Percentiles rank a stretch among this genome's conserved stretches.
These are phyloP conservation scores for Leptoxyphium fumago DNA, from an alignment of 2,329 filamentous ascomycete species.

Conservation along the genomic window DNA sequence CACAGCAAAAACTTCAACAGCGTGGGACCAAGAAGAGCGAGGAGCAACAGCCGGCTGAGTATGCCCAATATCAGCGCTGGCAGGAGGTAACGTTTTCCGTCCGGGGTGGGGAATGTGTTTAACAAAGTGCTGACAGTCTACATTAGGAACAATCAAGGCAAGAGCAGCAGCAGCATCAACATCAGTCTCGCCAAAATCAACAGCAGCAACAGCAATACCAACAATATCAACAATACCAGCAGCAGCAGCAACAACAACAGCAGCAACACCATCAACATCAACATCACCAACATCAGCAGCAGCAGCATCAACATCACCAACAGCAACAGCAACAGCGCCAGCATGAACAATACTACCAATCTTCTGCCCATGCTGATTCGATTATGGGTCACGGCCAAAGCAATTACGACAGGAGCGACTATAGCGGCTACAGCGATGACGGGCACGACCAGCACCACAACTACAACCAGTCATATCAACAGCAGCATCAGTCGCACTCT, in stretches of 20 bases:
- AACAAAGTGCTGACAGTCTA: conserved; percentile 2
- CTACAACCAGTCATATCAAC: not conserved
- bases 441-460: conserved; percentile 6
- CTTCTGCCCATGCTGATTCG: conserved; percentile 7
- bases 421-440: conserved; percentile 3
- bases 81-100: conserved; percentile 19
- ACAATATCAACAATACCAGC: conserved; percentile 8
- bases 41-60: conserved; percentile 17
- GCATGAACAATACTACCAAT: conserved; percentile 4
- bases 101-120: too few relatives aligned
- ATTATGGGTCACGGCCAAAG: not conserved
- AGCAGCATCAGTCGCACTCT: not conserved
- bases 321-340: conserved; percentile 3
- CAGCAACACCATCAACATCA: conserved; percentile 18
- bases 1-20: conserved; percentile 37
- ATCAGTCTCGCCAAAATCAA: conserved; percentile 3
- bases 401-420: not conserved
- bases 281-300: not conserved
- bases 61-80: conserved; percentile 22
- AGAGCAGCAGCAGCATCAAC: conserved; percentile 7
- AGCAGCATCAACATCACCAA: not conserved
- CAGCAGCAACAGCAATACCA: conserved; percentile 18
- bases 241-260: conserved; percentile 6
- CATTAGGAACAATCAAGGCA: conserved; percentile 18
- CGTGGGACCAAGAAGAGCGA: conserved; percentile 8